A percentile compares a stretch with the other conserved stretches of the same genome.
Evolutionary conservation across 305 asterid species (phyloP).

Genomic region (Striga hermonthica): DNA sequence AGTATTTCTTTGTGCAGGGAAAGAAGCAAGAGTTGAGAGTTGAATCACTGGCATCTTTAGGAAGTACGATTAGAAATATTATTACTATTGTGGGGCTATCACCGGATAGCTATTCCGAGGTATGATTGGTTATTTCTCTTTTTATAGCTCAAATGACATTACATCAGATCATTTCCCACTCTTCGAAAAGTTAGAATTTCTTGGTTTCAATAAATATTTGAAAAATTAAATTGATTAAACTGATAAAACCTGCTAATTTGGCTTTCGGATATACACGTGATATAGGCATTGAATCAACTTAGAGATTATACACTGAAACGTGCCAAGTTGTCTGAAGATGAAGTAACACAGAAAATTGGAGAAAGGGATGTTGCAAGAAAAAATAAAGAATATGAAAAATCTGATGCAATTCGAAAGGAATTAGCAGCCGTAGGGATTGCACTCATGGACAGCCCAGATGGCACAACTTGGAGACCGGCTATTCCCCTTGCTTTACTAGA

Average conservation of each 20-base stretch:
- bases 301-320: constrained; percentile 73
- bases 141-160: neutral
- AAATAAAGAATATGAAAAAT: constrained; percentile 77
- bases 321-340: constrained; percentile 66
- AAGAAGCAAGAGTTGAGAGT: constrained; percentile 73
- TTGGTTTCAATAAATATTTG: too few relatives aligned
- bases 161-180: too few relatives aligned
- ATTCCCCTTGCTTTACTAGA: constrained; percentile 80
- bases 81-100: constrained; percentile 71
- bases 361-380: constrained; percentile 71
- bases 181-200: too few relatives aligned
- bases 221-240: too few relatives aligned
- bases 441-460: constrained; percentile 89
- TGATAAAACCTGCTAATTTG: neutral
- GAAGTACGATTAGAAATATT: constrained; percentile 49
- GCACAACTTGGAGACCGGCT: constrained; percentile 96
- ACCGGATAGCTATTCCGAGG: constrained; percentile 76
- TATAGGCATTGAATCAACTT: constrained; percentile 71
- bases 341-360: constrained; percentile 60
- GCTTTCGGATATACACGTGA: constrained; percentile 11
- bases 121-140: constrained; percentile 27
- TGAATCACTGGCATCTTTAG: constrained; percentile 78
- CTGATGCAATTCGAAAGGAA: constrained; percentile 71
- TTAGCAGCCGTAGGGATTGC: constrained; percentile 81
- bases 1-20: constrained; percentile 55